Evolutionary conservation across 2,329 filamentous ascomycete genomes (phyloP), one percentile per base, ranked within the genome.

Genomic region (Xenosphaeropsis pyriputrescens): DNA sequence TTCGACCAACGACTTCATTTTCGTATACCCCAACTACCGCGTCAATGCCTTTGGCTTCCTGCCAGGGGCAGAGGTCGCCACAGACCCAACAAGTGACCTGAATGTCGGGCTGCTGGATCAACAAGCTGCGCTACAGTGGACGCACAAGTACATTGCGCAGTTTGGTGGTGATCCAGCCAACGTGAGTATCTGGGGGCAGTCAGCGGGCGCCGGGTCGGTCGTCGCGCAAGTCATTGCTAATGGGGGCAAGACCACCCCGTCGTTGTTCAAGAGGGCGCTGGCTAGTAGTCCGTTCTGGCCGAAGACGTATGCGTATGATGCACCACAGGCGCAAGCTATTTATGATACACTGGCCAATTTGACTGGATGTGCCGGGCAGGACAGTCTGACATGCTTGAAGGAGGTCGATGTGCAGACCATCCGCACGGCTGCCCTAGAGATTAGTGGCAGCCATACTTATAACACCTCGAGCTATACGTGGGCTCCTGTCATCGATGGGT

Each of bases 11-110:
- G 41, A 54, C 16, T 56, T 81, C 38, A 58, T 81, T 16, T 70
- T 64, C 38, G 65, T 79, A 32, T 70, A 65, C 52, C 67, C 77
- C 48, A 72, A 71, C 54, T 75, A 82, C 52, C 67, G 79, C 4
- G 67, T 83, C 19, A 74, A 75, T 6, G 68, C 72, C 2, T 62
- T 85, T 49, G 83, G 83, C 0, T 85, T 89, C 56, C 55, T 84
- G 18, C 67, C 72, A 8, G 75, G 72, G 1, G 54, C 55, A 8
- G 47, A 70, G 39, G 64, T 73, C 12, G 60, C 63, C 7, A 63
- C 62, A 15, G 65, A 64, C 29, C 71, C 69, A 0, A 50, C 69
- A 19, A 59, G 75, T 29, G 67, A 62, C 14, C 39, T 69, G 7
- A 85, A 84, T 44, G 57, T 75, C 5, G 79, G 79, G 1, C 54